Conservation (phyloP, 768 basidiomycete species). For the Leccinellum rugosiceps region DNA sequence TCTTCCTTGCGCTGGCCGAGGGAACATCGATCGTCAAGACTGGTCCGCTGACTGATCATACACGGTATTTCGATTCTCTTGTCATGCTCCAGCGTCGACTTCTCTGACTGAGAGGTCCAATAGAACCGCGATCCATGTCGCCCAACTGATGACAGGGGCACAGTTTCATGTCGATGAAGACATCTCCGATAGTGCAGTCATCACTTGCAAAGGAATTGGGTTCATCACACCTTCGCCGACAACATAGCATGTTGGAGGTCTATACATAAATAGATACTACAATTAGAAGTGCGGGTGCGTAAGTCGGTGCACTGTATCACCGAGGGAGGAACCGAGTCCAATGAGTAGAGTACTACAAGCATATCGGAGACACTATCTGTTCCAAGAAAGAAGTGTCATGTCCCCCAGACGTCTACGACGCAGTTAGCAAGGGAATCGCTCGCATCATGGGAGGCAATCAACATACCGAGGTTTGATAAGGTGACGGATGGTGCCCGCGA, state of each 20-base stretch:
- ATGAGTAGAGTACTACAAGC: constrained; percentile 18
- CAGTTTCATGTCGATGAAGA: constrained; percentile 54
- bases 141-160: constrained; percentile 64
- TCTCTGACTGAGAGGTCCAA: background rate
- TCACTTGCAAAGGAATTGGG: constrained; percentile 66
- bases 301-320: constrained; percentile 21
- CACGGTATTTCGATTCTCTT: constrained; percentile 41
- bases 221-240: constrained; percentile 32
- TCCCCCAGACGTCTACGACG: constrained; percentile 71
- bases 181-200: constrained; percentile 38
- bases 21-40: constrained; percentile 56
- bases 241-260: background rate
- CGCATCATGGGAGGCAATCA: background rate
- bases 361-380: constrained; percentile 38
- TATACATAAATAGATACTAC: constrained; percentile 20
- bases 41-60: constrained; percentile 64
- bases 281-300: constrained; percentile 16
- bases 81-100: background rate
- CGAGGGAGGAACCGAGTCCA: constrained; percentile 11
- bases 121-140: constrained; percentile 70
- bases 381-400: constrained; percentile 86
- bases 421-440: background rate
- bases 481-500: constrained; percentile 89
- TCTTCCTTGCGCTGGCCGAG: constrained; percentile 71
- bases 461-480: constrained; percentile 85